Evolutionary conservation across 257 asterid species (phyloP), one percentile per base, ranked within the genome.

Genomic region (Salvia hispanica): DNA sequence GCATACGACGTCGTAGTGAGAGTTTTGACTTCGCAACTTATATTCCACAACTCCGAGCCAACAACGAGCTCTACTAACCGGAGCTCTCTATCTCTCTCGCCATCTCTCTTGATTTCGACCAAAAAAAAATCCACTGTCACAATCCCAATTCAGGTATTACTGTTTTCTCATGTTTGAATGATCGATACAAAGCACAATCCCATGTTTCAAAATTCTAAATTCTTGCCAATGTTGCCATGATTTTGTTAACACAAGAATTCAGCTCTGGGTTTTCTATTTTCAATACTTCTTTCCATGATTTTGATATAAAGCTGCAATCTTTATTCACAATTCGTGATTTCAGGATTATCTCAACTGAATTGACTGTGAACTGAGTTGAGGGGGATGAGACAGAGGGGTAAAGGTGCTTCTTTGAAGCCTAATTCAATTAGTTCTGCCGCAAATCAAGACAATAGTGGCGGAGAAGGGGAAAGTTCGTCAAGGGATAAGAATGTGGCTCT

Each of bases 341-440:
- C 72, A 66, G 81, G 73, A 45, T 25, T 13, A 15, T 58, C 5
- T 50, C 9, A 28, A 43, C 64, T 58, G 31, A 18, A 58, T 57
- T 70, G 69, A 65, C 70, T 64, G 64, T 13, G 44, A 59, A 53
- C 16, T 44, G 34, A 31, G 67, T 53, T 51, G 64, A 80, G 71
- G 61, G 25, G 78, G 68, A 88, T 88, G 96, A 86, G 82, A 61
- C 83, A 81, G 72, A 83, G 86, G 81, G 70, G 81, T 37, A 75
- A 71, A 75, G 72, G 34, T 68, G 70, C 85, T 78, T 74, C 81
- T 14, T 76, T 78, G 44, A 83, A 81, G 76, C 63, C 84, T 13
- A 77, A 72, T 14, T 61, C 69, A 53, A 58, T 72, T 6, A 43
- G 48, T 50, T 69, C 51, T n/a, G n/a, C 58, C 9, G 74, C 66